Conservation (phyloP, 225 moss, liverwort and hornwort species). For the Bryoerythrophyllum caledonicum region DNA sequence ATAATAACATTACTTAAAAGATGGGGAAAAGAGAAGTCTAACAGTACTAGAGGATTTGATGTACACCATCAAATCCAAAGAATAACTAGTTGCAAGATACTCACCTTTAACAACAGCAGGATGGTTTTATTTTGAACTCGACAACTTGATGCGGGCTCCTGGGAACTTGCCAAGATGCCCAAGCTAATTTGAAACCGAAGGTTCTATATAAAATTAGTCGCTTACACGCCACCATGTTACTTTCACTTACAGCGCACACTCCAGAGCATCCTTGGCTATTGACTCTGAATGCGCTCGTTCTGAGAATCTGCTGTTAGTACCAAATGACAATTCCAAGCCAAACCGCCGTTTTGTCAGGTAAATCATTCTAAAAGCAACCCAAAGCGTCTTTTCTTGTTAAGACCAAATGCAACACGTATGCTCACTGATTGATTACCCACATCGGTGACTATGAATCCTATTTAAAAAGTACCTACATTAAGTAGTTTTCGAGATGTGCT, state of each 20-base stretch:
- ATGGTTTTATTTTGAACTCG: slow-evolving; percentile 1
- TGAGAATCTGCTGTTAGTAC: slow-evolving; percentile 50
- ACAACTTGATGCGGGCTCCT: slow-evolving; percentile 23
- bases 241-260: slow-evolving; percentile 28
- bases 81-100: not conserved
- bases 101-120: slow-evolving; percentile 14
- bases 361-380: slow-evolving; percentile 1
- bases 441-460: slow-evolving; percentile 5
- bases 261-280: slow-evolving; percentile 32
- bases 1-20: not conserved
- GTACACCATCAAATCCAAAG: not conserved
- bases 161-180: slow-evolving; percentile 17
- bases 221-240: slow-evolving; percentile 25
- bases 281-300: slow-evolving; percentile 32
- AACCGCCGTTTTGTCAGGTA: slow-evolving; percentile 2
- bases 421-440: slow-evolving; percentile 12
- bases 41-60: not conserved
- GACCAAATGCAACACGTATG: slow-evolving; percentile 29
- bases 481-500: slow-evolving; percentile 18
- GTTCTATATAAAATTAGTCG: slow-evolving; percentile 17
- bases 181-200: slow-evolving; percentile 8
- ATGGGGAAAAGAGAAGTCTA: not conserved
- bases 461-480: not conserved
- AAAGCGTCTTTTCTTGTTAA: slow-evolving; percentile 8
- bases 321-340: slow-evolving; percentile 28